Conservation (phyloP, 2,329 filamentous ascomycete species). For the Calycina herbarum region DNA sequence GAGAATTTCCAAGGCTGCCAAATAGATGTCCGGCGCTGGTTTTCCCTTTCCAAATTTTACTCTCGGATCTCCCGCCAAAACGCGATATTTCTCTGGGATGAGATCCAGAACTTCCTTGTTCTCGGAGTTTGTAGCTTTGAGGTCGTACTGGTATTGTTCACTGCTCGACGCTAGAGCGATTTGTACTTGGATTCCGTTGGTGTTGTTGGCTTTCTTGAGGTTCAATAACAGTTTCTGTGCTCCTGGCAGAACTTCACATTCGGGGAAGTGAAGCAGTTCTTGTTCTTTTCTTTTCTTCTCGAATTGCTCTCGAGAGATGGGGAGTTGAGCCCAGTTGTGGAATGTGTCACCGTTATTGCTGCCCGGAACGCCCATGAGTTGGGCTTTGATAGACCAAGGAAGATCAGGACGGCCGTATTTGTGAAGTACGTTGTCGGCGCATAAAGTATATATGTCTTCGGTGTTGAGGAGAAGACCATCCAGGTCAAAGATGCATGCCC, state of each 20-base stretch:
- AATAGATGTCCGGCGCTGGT: constrained; percentile 91
- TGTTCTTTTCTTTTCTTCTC: constrained; percentile 56
- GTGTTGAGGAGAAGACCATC: constrained; percentile 93
- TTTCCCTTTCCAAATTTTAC: constrained; percentile 83
- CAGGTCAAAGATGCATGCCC: constrained; percentile 98
- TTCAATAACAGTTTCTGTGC: constrained; percentile 58
- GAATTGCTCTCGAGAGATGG: constrained; percentile 72
- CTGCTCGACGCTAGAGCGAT: constrained; percentile 73
- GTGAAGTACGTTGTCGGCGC: constrained; percentile 78
- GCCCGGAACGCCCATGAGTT: constrained; percentile 50
- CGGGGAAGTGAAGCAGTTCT: constrained; percentile 72
- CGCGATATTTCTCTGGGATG: constrained; percentile 67
- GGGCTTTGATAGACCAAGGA: constrained; percentile 94
- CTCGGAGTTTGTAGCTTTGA: constrained; percentile 47
- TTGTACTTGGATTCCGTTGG: constrained; percentile 4
- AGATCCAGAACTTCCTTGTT: constrained; percentile 35
- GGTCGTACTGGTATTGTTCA: constrained; percentile 46
- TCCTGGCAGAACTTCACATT: constrained; percentile 75
- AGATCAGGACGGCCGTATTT: constrained; percentile 71
- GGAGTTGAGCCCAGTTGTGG: constrained; percentile 81
- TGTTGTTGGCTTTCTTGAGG: constrained; percentile 14
- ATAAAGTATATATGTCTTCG: constrained; percentile 85
- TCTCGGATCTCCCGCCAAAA: constrained; percentile 82
- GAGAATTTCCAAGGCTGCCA: constrained; percentile 80
- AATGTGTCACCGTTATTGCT: constrained; percentile 57